Percentiles rank a stretch among this genome's conserved stretches.
phyloP scores from a whole-genome alignment of 106 monocot genomes.

The Acorus gramineus region DNA sequence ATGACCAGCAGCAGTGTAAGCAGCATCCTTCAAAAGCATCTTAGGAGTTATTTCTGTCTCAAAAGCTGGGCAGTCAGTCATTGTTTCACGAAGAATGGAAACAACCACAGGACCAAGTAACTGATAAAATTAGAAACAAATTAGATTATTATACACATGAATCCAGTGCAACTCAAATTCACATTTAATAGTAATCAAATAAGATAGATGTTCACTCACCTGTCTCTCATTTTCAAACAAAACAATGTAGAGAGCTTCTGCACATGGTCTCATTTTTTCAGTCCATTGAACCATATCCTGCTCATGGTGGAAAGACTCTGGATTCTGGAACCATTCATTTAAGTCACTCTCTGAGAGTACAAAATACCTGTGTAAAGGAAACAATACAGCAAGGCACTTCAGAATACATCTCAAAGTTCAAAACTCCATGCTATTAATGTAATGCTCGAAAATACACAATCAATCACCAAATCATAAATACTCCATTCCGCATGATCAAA shows the following conservation, averaged over 20 bases:
- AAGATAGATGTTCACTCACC: slow-evolving; percentile 30
- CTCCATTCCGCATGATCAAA: no score
- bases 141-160: slow-evolving; percentile 5
- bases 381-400: background rate
- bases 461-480: no score
- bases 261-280: slow-evolving; percentile 88
- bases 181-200: background rate
- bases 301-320: slow-evolving; percentile 95
- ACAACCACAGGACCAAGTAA: slow-evolving; percentile 77
- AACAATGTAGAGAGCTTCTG: slow-evolving; percentile 95
- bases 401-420: background rate
- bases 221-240: slow-evolving; percentile 88
- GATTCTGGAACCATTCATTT: slow-evolving; percentile 79
- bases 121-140: slow-evolving; percentile 26
- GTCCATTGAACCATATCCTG: slow-evolving; percentile 97
- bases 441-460: background rate
- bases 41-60: slow-evolving; percentile 65
- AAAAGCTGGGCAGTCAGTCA: slow-evolving; percentile 50
- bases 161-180: background rate
- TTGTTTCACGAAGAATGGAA: slow-evolving; percentile 85
- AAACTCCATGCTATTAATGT: background rate
- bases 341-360: slow-evolving; percentile 71
- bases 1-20: slow-evolving; percentile 91
- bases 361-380: slow-evolving; percentile 50
- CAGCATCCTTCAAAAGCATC: slow-evolving; percentile 98